These are phyloP conservation scores for Henckelia pumila DNA, from an alignment of 257 asterid genomes.

Conservation along the genomic window DNA sequence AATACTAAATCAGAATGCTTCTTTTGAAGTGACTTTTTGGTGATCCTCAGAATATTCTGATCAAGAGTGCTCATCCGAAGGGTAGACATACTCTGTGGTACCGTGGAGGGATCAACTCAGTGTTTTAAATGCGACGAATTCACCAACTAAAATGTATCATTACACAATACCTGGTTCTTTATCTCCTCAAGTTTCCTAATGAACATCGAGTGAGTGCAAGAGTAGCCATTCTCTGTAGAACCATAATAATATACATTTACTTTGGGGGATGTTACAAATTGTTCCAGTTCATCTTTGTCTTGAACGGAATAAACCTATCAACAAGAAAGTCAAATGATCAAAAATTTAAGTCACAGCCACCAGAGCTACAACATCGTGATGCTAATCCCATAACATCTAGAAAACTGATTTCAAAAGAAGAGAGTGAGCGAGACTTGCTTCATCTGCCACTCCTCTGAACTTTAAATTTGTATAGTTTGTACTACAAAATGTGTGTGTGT, in stretches of 20 bases:
- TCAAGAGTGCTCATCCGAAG: slow-evolving; percentile 47
- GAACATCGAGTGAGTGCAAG: slow-evolving; percentile 34
- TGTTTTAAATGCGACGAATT: slow-evolving; percentile 20
- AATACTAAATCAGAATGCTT: slow-evolving; percentile 65
- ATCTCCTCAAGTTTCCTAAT: slow-evolving; percentile 64
- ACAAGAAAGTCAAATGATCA: slow-evolving; percentile 23
- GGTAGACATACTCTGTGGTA: slow-evolving; percentile 52
- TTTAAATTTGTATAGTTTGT: neutral
- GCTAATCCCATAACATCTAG: neutral
- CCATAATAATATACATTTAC: slow-evolving; percentile 59
- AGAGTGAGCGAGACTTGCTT: slow-evolving; percentile 6
- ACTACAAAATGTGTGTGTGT: neutral
- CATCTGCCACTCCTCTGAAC: slow-evolving; percentile 3
- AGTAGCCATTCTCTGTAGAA: slow-evolving; percentile 38
- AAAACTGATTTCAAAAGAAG: neutral
- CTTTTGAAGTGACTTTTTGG: slow-evolving; percentile 58
- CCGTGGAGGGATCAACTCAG: slow-evolving; percentile 27
- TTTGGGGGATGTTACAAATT: slow-evolving; percentile 68
- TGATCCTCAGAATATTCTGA: slow-evolving; percentile 45
- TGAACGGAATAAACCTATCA: slow-evolving; percentile 80
- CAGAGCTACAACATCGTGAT: neutral
- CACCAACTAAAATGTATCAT: slow-evolving; percentile 22
- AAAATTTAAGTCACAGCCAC: slow-evolving; percentile 19
- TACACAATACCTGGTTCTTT: slow-evolving; percentile 67
- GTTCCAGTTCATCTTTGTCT: slow-evolving; percentile 66